Base-by-base conservation (phyloP, 2,329 filamentous ascomycete genomes). In the Stagonosporopsis tanaceti region DNA sequence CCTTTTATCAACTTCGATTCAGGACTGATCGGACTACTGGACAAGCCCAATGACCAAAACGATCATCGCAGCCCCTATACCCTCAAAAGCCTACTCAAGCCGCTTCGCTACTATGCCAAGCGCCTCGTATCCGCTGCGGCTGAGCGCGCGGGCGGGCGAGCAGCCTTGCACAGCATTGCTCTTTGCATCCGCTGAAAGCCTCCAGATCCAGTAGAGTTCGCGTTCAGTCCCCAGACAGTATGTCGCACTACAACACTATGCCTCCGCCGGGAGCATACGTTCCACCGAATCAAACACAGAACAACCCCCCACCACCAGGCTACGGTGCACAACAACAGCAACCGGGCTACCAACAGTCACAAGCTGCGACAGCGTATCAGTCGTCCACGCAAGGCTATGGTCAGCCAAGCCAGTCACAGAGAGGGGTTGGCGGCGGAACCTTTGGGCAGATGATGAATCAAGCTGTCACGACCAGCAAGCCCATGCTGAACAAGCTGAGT, bases 371-470 rank as follows among this genome's bases (percentile, higher is more conserved):
- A 14, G 41, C 64, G 17, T 64, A 71, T 54, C 64, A 63, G 39
- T 44, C 63, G 17, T 53, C 61, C 37, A 47, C 64, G 15, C 57
- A 65, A 20, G 59, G 50, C 8, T 50, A 65, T 61, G 61, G 60
- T 17, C 48, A 51, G n/a, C 38, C 63, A 6, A 54, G 47, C 25
- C 60, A 66, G 24, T 32, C 60, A 11, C 60, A 68, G 11, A 73
- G 70, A 58, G 45, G 60, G 32, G 3, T 14, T 24, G 42, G 56
- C n/a, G 65, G 58, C 2, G 68, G 65, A 0, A 57, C 59, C 5
- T 68, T 75, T 40, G 71, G 71, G 1, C 63, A 68, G 34, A 73
- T 73, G 62, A 62, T 76, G 60, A 71, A 76, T 30, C 73, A 75
- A 53, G 73, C 72, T 2, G 71, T 76, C 8, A 72, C 70, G 2